Conservation (phyloP, 2,329 filamentous ascomycete genomes). For the Fusarium protoensiforme region DNA sequence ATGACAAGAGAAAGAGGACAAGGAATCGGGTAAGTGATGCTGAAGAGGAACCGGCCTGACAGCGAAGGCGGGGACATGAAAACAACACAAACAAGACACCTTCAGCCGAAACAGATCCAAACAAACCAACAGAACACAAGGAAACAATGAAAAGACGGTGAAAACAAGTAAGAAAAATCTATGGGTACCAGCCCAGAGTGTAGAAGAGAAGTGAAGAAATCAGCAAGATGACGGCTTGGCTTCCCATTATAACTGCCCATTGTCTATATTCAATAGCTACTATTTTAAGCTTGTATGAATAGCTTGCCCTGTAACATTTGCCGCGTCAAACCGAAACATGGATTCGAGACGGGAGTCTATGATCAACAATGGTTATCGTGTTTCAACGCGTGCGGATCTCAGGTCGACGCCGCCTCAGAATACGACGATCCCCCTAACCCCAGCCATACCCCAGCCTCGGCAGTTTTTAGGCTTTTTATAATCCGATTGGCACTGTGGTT, state of each 20-base stretch:
- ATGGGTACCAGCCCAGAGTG: not conserved
- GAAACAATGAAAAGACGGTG: not conserved
- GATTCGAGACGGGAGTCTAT: not conserved
- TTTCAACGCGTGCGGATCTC: not conserved
- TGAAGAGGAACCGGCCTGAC: not conserved
- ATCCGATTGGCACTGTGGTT: not conserved
- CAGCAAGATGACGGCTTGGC: not conserved
- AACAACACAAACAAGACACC: not conserved
- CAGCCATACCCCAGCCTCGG: not conserved
- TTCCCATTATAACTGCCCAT: not conserved
- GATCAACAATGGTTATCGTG: not conserved
- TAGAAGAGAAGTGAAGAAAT: not conserved
- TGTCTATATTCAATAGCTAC: not conserved
- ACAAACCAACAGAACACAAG: not conserved
- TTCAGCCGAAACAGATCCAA: not conserved
- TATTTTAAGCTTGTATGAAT: not conserved
- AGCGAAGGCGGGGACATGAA: not conserved
- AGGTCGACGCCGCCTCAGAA: not conserved
- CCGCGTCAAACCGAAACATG: not conserved
- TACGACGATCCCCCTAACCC: not conserved
- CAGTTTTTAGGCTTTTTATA: not conserved
- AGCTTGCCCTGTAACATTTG: not conserved
- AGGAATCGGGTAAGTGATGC: not conserved
- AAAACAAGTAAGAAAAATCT: not conserved
- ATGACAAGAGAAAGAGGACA: not conserved